Evolutionary conservation across 805 yeast genomes (phyloP).

Genomic region (Wickerhamomyces tratensis): DNA sequence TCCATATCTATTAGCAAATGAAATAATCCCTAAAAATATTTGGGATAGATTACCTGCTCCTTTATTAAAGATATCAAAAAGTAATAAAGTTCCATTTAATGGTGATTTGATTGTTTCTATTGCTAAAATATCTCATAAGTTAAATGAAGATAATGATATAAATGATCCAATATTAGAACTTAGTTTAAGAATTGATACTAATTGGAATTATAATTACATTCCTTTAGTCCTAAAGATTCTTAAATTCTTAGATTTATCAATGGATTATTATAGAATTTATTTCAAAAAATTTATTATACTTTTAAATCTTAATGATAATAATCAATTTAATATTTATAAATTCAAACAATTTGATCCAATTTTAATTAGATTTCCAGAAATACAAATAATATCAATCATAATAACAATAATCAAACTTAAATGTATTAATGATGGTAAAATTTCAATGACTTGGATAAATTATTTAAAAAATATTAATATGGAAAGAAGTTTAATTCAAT

Average conservation of each 20-base stretch:
- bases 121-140: slow-evolving; percentile 3
- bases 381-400: not conserved
- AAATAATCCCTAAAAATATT: slow-evolving; percentile 29
- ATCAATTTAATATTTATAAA: not conserved
- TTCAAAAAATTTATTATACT: slow-evolving; percentile 30
- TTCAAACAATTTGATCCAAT: not conserved
- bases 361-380: not conserved
- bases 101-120: slow-evolving; percentile 26
- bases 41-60: slow-evolving; percentile 28
- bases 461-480: slow-evolving; percentile 10
- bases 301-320: slow-evolving; percentile 8
- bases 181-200: slow-evolving; percentile 28
- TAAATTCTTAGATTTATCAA: not conserved
- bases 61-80: slow-evolving; percentile 28
- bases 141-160: not conserved
- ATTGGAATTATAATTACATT: slow-evolving; percentile 12
- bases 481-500: slow-evolving; percentile 4
- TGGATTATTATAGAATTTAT: slow-evolving; percentile 2
- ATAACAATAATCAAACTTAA: not conserved
- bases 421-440: no score
- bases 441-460: slow-evolving; percentile 9
- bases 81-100: slow-evolving; percentile 27
- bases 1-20: slow-evolving; percentile 36
- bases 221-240: not conserved
- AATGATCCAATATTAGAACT: slow-evolving; percentile 12